Base-by-base conservation (phyloP, 495 filamentous ascomycete species). In the Antarctomyces pellizariae region DNA sequence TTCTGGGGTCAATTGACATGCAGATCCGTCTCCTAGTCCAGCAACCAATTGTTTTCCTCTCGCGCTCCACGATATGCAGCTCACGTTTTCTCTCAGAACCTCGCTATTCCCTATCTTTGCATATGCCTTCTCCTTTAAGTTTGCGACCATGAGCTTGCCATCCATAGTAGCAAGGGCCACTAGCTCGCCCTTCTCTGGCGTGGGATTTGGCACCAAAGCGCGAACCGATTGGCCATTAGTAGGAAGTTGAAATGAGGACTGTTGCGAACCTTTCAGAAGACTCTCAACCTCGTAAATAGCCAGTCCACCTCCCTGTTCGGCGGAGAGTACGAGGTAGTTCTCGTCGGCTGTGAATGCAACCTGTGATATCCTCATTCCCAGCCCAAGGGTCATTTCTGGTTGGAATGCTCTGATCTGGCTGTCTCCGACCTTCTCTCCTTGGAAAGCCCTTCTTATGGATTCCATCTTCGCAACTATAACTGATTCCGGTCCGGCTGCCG, bases 41-140 rank as follows among this genome's bases (percentile, higher is more conserved):
- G 80, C 89, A 4, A 93, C 62, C 13, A 99, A 54, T 44, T 92
- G 83, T 44, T 90, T 95, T 22, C 89, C 89, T 38, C 67, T 76
- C 27, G 64, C 71, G 43, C 84, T 95, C 89, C 89, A 99, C 21
- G 75, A 67, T 2, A 82, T 65, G 43, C 73, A 84, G 41, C 73
- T 82, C 7, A 91, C 83, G 15, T 71, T 67, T 15, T 63, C 51
- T 33, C 67, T 74, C 32, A 90, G 46, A 0, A 71, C 49, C 21
- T 61, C 63, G 2, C 82, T 75, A 35, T 63, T 70, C 6, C 57
- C 34, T 2, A 69, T 69, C 2, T 32, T 17, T 7, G 36, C 18
- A 18, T 75, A 50, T 25, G 53, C 60, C 19, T 65, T 60, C 13
- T 65, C 59, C 29, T 70, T 68, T 26, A 95, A 45, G 43, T 92